A percentile compares a stretch with the other conserved stretches of the same genome.
Evolutionary conservation across 1,139 yeast genomes (phyloP).

Genomic region (Yamadazyma songkhlaensis): DNA sequence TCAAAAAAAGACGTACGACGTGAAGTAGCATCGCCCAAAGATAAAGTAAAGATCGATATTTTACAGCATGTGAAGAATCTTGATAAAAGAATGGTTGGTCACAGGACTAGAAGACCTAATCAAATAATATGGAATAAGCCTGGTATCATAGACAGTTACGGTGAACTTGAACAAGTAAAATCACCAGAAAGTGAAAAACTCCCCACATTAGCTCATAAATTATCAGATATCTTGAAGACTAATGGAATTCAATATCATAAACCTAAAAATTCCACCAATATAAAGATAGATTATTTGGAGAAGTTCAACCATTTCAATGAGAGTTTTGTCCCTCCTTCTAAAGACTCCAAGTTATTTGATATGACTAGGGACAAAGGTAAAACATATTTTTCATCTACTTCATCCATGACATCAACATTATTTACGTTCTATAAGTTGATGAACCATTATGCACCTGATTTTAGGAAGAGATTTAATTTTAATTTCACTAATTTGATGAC

Average conservation of each 20-base stretch:
- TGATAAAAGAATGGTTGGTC: too few species aligned
- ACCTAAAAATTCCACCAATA: constrained; percentile 51
- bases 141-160: not conserved
- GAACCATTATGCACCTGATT: constrained; percentile 38
- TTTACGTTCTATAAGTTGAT: constrained; percentile 76
- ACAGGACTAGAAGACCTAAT: too few species aligned
- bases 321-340: constrained; percentile 63
- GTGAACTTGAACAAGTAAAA: constrained; percentile 17
- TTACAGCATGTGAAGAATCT: too few species aligned
- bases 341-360: constrained; percentile 51
- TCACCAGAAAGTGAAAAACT: constrained; percentile 25
- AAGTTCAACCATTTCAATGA: constrained; percentile 63
- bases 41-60: too few species aligned
- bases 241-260: constrained; percentile 72
- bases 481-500: constrained; percentile 33
- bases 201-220: constrained; percentile 54
- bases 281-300: constrained; percentile 61
- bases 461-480: constrained; percentile 27
- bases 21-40: too few species aligned
- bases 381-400: constrained; percentile 75
- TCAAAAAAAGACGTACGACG: not conserved
- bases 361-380: constrained; percentile 43
- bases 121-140: not conserved
- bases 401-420: constrained; percentile 77
- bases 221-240: constrained; percentile 68